Conservation (phyloP, 768 basidiomycete genomes). For the Pulveroboletus ravenelii region DNA sequence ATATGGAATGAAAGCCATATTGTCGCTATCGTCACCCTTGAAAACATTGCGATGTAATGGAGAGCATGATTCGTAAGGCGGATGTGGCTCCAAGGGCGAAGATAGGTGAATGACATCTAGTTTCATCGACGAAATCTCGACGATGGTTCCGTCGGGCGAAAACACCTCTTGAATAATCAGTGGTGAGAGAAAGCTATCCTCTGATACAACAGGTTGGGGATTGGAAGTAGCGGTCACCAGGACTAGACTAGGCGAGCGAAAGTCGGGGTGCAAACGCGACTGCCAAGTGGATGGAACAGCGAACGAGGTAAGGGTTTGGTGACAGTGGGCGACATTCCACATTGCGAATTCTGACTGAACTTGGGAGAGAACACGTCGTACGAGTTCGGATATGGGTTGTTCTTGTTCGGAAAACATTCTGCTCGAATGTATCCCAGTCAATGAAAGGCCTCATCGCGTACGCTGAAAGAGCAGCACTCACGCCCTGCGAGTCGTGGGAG, state of each 20-base stretch:
- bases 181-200: background rate
- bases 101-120: conserved; percentile 14
- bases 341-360: conserved; percentile 23
- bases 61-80: conserved; percentile 55
- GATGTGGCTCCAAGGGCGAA: conserved; percentile 24
- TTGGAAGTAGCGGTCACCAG: background rate
- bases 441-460: background rate
- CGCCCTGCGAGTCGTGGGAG: background rate
- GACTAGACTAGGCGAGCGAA: conserved; percentile 3
- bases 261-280: conserved; percentile 7
- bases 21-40: conserved; percentile 53
- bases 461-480: too few species aligned
- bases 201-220: background rate
- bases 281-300: conserved; percentile 14
- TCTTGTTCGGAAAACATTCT: conserved; percentile 3
- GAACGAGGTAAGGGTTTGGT: conserved; percentile 11
- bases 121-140: conserved; percentile 6
- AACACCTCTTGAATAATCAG: conserved; percentile 13
- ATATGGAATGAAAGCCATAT: conserved; percentile 58
- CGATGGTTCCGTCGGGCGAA: conserved; percentile 11
- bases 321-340: conserved; percentile 18
- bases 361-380: conserved; percentile 13
- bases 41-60: conserved; percentile 44
- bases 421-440: conserved; percentile 10
- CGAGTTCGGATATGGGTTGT: conserved; percentile 6